These are phyloP conservation scores for Aspergillus tamarii DNA, from an alignment of 2,329 filamentous ascomycete genomes.

Conservation along the genomic window DNA sequence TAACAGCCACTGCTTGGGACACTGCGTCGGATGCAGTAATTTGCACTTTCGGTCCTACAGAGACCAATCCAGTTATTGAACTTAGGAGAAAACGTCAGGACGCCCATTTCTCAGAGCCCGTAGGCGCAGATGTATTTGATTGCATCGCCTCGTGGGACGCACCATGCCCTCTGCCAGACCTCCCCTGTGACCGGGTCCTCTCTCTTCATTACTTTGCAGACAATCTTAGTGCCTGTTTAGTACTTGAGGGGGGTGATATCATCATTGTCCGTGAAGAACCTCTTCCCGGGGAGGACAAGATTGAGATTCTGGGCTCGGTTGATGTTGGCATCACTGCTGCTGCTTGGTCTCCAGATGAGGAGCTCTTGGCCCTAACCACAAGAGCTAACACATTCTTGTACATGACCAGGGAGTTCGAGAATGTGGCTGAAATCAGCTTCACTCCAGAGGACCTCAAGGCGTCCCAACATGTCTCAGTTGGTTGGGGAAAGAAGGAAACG, in stretches of 20 bases:
- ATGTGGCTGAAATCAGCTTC: conserved; percentile 74
- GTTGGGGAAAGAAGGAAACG: conserved; percentile 97
- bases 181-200: conserved; percentile 74
- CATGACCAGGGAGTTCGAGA: conserved; percentile 91
- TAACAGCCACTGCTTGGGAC: conserved; percentile 87
- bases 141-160: conserved; percentile 86
- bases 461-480: conserved; percentile 94
- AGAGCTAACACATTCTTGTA: conserved; percentile 78
- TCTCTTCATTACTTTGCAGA: conserved; percentile 85
- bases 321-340: conserved; percentile 89
- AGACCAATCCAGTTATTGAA: conserved; percentile 71
- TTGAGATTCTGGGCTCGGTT: conserved; percentile 94
- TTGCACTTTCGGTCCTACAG: conserved; percentile 80
- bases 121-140: conserved; percentile 45
- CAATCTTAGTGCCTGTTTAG: conserved; percentile 73
- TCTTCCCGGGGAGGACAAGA: conserved; percentile 69
- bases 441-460: conserved; percentile 75
- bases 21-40: conserved; percentile 74
- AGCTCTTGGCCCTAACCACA: conserved; percentile 82
- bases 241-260: conserved; percentile 90
- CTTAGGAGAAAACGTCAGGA: conserved; percentile 58
- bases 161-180: conserved; percentile 74
- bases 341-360: conserved; percentile 93
- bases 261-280: conserved; percentile 77
- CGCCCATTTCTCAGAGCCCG: conserved; percentile 43